Conservation (phyloP, 495 filamentous ascomycete species). For the Neurospora sp. region DNA sequence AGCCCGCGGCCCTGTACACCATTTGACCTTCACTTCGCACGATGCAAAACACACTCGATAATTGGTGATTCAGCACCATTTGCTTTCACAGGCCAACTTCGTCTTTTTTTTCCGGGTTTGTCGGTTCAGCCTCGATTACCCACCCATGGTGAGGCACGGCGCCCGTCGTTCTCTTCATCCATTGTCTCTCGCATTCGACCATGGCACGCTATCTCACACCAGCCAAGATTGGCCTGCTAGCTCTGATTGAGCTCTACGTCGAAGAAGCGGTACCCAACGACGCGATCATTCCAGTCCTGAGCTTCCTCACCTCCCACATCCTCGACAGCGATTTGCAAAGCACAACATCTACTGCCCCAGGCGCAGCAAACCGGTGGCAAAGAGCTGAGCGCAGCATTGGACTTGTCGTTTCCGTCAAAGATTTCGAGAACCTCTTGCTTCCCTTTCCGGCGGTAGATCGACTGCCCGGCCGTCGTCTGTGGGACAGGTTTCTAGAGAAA, state of each 20-base stretch:
- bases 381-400: conserved; percentile 32
- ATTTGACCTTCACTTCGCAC: neutral
- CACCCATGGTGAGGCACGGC: neutral
- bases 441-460: conserved; percentile 45
- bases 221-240: conserved; percentile 71
- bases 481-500: conserved; percentile 75
- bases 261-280: conserved; percentile 62
- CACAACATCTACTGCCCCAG: conserved; percentile 1
- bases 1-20: neutral
- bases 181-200: neutral
- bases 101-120: neutral
- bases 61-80: neutral
- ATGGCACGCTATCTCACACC: conserved; percentile 82
- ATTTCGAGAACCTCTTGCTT: conserved; percentile 55
- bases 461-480: conserved; percentile 67
- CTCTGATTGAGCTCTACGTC: conserved; percentile 70
- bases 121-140: neutral
- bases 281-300: conserved; percentile 71
- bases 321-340: conserved; percentile 34
- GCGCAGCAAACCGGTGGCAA: conserved; percentile 23
- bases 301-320: conserved; percentile 70
- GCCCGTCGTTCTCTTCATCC: neutral
- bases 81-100: neutral
- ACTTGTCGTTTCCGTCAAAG: conserved; percentile 51
- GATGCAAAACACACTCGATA: neutral